Percentiles rank a stretch among this genome's conserved stretches.
Evolutionary conservation across 345 rosid genomes (phyloP).

Genomic region (Corchorus olitorius): DNA sequence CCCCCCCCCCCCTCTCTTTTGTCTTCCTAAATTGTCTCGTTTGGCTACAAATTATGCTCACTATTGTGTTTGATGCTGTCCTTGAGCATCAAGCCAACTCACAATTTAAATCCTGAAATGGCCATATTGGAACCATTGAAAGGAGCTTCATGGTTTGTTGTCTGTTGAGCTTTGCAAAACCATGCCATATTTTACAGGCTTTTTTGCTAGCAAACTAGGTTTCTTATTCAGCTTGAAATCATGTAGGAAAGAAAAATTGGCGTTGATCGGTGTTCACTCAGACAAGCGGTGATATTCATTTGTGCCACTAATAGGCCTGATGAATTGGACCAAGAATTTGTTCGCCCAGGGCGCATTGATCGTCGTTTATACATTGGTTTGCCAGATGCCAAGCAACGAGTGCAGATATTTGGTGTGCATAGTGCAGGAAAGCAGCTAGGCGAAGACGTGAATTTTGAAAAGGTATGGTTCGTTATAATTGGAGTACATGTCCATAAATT

Average conservation of each 20-base stretch:
- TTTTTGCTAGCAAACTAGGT: slow-evolving; percentile 2
- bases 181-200: background rate
- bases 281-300: slow-evolving; percentile 97
- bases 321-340: slow-evolving; percentile 94
- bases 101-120: slow-evolving; percentile 10
- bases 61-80: slow-evolving; percentile 1
- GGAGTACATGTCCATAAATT: background rate
- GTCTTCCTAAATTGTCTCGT: background rate
- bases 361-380: slow-evolving; percentile 93
- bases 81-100: background rate
- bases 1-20: too few species aligned
- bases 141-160: slow-evolving; percentile 1
- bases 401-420: slow-evolving; percentile 88
- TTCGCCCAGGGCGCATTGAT: slow-evolving; percentile 89
- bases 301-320: slow-evolving; percentile 99
- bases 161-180: background rate
- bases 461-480: slow-evolving; percentile 37
- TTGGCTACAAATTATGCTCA: background rate
- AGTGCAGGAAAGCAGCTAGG: slow-evolving; percentile 83
- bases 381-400: slow-evolving; percentile 90
- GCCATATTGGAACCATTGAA: background rate
- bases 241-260: slow-evolving; percentile 88
- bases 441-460: slow-evolving; percentile 82
- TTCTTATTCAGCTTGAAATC: slow-evolving; percentile 20
- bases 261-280: slow-evolving; percentile 80